Conservation (phyloP, 2,329 filamentous ascomycete species). For the Pseudogymnoascus sp. region DNA sequence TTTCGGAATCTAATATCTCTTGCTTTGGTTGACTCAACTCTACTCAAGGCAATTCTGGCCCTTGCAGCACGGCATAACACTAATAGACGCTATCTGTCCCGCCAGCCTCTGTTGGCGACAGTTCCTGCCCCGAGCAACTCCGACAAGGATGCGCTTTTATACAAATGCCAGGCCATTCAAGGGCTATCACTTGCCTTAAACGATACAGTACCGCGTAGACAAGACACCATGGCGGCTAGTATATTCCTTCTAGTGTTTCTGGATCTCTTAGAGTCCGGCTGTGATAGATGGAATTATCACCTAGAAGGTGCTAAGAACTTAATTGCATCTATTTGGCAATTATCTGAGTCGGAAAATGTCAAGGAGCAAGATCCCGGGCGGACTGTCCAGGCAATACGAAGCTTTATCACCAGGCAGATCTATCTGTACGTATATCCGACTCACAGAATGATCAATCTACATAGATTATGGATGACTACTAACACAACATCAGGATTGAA, state of each 20-base stretch:
- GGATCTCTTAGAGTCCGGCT: conserved; percentile 13
- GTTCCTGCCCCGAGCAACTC: conserved; percentile 15
- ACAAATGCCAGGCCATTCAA: conserved; percentile 31
- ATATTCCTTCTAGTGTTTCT: conserved; percentile 25
- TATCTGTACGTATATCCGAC: conserved; percentile 32
- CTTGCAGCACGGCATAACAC: conserved; percentile 30
- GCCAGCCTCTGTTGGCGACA: conserved; percentile 13
- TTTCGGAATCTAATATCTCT: conserved; percentile 29
- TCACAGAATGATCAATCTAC: conserved; percentile 26
- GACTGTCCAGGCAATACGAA: conserved; percentile 8
- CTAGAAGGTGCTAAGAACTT: conserved; percentile 11
- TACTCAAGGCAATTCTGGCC: conserved; percentile 29
- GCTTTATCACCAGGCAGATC: conserved; percentile 23
- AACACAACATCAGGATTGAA: conserved; percentile 24
- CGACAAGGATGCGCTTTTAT: conserved; percentile 27
- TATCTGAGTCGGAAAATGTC: neutral
- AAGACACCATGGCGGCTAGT: conserved; percentile 29
- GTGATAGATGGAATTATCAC: conserved; percentile 16
- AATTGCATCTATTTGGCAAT: conserved; percentile 7
- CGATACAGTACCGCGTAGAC: conserved; percentile 11
- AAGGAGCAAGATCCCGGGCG: neutral
- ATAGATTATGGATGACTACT: neutral
- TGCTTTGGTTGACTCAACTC: conserved; percentile 24
- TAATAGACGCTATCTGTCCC: conserved; percentile 25
- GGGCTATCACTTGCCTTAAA: conserved; percentile 23